phyloP scores from a whole-genome alignment of 139 green algal genomes.

The Chlorella vulgaris region DNA sequence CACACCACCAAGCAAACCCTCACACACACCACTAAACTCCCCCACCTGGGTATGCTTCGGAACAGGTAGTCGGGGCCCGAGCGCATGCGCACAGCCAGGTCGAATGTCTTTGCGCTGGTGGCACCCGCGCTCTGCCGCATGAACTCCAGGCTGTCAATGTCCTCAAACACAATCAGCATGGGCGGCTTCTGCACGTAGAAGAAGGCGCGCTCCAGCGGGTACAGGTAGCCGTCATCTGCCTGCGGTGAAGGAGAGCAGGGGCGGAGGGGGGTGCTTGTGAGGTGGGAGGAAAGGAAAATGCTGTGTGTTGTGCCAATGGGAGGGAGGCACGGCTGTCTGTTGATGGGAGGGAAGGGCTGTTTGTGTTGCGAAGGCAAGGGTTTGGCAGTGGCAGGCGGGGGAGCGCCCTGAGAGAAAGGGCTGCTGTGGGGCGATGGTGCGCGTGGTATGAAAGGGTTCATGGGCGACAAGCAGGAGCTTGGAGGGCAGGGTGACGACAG shows the following conservation, averaged over 20 bases:
- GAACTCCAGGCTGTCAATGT: conserved; percentile 94
- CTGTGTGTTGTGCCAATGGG: too few relatives aligned
- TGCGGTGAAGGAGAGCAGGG: conserved; percentile 5
- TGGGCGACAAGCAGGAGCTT: too few relatives aligned
- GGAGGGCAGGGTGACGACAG: too few relatives aligned
- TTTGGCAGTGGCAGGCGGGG: too few relatives aligned
- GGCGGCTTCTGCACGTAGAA: conserved; percentile 98
- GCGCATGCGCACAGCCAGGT: conserved; percentile 83
- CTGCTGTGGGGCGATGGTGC: too few relatives aligned
- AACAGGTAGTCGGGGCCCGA: conserved; percentile 76
- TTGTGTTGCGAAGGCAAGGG: too few relatives aligned
- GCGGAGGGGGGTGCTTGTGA: neutral
- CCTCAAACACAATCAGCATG: conserved; percentile 86
- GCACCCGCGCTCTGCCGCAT: conserved; percentile 69
- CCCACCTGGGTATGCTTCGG: conserved; percentile 80
- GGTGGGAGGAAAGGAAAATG: too few relatives aligned
- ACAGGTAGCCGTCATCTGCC: conserved; percentile 89
- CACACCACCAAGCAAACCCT: neutral
- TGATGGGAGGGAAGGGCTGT: too few relatives aligned
- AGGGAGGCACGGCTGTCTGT: neutral
- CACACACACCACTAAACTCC: neutral
- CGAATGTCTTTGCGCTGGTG: conserved; percentile 87
- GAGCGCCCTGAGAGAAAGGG: too few relatives aligned
- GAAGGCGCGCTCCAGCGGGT: conserved; percentile 95
- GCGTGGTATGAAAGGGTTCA: too few relatives aligned